Evolutionary conservation across 352 stramenopile species (phyloP), one percentile per base, ranked within the genome.

Genomic region (Globisporangium acanthophoron): DNA sequence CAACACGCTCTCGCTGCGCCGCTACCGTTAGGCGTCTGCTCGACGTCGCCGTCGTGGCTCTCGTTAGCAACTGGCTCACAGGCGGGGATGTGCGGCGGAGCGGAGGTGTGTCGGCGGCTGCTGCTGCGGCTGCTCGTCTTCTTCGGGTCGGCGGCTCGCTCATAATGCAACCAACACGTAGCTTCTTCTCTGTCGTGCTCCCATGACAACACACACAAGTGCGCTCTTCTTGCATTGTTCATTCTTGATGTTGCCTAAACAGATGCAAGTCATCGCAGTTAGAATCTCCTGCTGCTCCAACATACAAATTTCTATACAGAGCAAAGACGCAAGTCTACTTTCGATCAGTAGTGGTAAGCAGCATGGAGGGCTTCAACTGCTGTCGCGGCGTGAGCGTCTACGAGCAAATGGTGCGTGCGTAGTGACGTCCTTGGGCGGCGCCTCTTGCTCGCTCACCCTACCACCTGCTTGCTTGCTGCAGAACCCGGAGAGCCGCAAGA

Each of bases 1-100:
- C 80, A 99, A 99, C 93, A 99, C 88, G 54, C 82, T 98, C 62
- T 96, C 87, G 66, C 96, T 99, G 79, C 96, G 96, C 71, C 92
- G 97, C 73, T 99, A 99, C 96, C 95, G 97, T 90, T 99, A 64
- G 31, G 47, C 51, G 37, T 7, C 51, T 48, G 43, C n/a, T 27
- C 35, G 58, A 29, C 52, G 54, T 48, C 49, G 37, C 33, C 13
- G 47, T 49, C 46, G 37, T 43, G 37, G 37, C 45, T 59, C 52
- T 54, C 55, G 53, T 51, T 54, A 33, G 41, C 54, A 52, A 53
- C 27, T 66, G 59, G 59, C 59, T 66, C 39, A 56, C 24, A 56
- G 44, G 41, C 24, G n/a, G 46, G 45, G 35, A 55, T 18, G 47
- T 54, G 24, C 21, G 15, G n/a, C n/a, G 20, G 39, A 44, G 45